phyloP scores from a whole-genome alignment of 2,329 filamentous ascomycete genomes.

The Endothia cerciana region DNA sequence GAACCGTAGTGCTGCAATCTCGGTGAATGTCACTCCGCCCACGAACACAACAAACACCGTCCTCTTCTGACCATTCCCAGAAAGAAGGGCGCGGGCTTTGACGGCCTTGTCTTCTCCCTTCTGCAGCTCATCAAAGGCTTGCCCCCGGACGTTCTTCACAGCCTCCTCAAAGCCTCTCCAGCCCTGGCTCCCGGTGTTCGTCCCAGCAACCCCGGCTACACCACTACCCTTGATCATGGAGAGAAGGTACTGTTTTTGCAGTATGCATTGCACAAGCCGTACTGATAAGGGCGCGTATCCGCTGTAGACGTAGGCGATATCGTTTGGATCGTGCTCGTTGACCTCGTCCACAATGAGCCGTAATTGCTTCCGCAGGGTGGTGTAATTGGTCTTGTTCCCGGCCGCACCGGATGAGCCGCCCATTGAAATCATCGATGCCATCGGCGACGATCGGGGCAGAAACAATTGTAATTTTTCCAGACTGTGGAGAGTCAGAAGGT shows the following conservation, averaged over 20 bases:
- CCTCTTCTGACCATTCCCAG: constrained; percentile 75
- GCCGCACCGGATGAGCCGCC: constrained; percentile 58
- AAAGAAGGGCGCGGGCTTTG: constrained; percentile 81
- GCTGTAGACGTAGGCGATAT: constrained; percentile 97
- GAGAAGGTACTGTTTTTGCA: constrained; percentile 86
- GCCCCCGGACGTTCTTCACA: constrained; percentile 82
- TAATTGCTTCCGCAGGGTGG: constrained; percentile 81
- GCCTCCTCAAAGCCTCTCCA: constrained; percentile 95
- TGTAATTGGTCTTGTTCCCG: constrained; percentile 86
- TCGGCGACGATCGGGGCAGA: constrained; percentile 73
- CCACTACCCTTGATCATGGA: constrained; percentile 69
- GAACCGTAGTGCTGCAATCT: constrained; percentile 91
- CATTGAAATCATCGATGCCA: constrained; percentile 82
- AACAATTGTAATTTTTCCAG: constrained; percentile 91
- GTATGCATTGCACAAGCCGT: constrained; percentile 85
- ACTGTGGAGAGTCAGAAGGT: constrained; percentile 84
- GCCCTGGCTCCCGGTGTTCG: constrained; percentile 69
- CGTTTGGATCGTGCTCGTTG: constrained; percentile 90
- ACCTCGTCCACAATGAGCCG: constrained; percentile 94
- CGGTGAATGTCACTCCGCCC: constrained; percentile 94
- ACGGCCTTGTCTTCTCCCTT: constrained; percentile 92
- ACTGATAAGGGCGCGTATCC: constrained; percentile 94
- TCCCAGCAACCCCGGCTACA: constrained; percentile 49
- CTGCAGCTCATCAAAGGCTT: constrained; percentile 90
- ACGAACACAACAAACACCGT: constrained; percentile 96